Base-by-base conservation (phyloP, 768 basidiomycete genomes). In the Antrodiella citrinella region DNA sequence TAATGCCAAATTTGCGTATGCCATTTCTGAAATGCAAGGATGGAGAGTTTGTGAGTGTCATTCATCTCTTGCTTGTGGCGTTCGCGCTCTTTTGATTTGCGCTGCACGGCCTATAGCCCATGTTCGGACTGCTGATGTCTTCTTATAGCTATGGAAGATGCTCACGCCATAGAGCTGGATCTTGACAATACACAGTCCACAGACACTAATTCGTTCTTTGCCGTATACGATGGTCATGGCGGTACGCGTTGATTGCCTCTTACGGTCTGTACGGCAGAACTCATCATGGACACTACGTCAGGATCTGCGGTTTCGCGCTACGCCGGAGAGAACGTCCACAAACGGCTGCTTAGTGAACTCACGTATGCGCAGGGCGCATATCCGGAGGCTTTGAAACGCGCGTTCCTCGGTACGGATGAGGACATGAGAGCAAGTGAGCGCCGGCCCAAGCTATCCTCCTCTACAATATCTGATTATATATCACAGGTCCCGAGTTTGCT, bases 171-270 rank as follows among this genome's bases (percentile, higher is more conserved):
- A 35, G 69, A 88, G 22, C 72, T 94, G 43, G 74, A 82, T 54
- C 71, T 96, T 51, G 82, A 86, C 51, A 75, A 75, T 39, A 69
- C 55, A 59, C 52, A 66, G 52, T 60, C 62, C 24, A 63, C 69
- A 1, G 66, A 72, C 35, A 69, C 71, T 4, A 87, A 84, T 63
- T 77, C 89, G 0, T 94, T 97, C 71, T 96, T 98, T 60, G 95
- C 88, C 23, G 94, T 99, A 1, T 98, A 96, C 62, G 96, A 99
- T 69, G 96, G 96, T 24, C 96, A 99, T 64, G 96, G 96, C 53
- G 96, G 95, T 91, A 61, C 57, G 79, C 48, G 44, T 23, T 40
- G n/a, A n/a, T n/a, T n/a, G n/a, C n/a, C n/a, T n/a, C n/a, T n/a
- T n/a, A n/a, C n/a, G n/a, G n/a, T n/a, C n/a, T n/a, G n/a, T n/a